A percentile compares a stretch with the other conserved stretches of the same genome.
phyloP scores from a whole-genome alignment of 2,329 filamentous ascomycete genomes.

The Ceratocystiopsis minuta region DNA sequence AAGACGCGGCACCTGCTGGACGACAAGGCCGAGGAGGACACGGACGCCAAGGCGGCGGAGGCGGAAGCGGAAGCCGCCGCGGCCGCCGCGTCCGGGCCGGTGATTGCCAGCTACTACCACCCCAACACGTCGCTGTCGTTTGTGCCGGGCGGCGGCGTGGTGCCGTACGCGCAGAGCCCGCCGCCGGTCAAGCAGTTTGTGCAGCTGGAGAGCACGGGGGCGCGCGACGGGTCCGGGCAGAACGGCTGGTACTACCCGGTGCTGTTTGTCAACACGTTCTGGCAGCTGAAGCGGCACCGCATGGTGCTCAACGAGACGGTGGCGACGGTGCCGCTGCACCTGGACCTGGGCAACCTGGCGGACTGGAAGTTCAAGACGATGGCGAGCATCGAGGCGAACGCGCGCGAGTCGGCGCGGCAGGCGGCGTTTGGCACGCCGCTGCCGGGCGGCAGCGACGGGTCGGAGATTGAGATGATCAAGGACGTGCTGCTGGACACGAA shows the following conservation, averaged over 20 bases:
- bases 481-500: constrained; percentile 89
- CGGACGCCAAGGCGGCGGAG: constrained; percentile 30
- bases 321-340: constrained; percentile 59
- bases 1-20: constrained; percentile 82
- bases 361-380: constrained; percentile 84
- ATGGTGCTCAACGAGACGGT: constrained; percentile 80
- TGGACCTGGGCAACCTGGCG: constrained; percentile 64
- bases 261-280: constrained; percentile 88
- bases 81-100: constrained; percentile 28
- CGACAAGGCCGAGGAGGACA: constrained; percentile 29
- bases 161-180: constrained; percentile 47
- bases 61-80: constrained; percentile 14
- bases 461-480: constrained; percentile 94
- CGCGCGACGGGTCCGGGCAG: constrained; percentile 66
- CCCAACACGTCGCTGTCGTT: constrained; percentile 84
- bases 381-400: constrained; percentile 68
- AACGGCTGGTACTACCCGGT: constrained; percentile 90
- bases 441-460: constrained; percentile 70
- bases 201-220: constrained; percentile 59
- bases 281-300: constrained; percentile 89
- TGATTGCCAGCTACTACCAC: constrained; percentile 78
- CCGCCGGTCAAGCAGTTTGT: constrained; percentile 63
- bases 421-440: constrained; percentile 55
- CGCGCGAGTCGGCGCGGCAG: constrained; percentile 65
- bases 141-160: constrained; percentile 59